These are phyloP conservation scores for Acacia confusa DNA, from an alignment of 306 rosid genomes.

Conservation along the genomic window DNA sequence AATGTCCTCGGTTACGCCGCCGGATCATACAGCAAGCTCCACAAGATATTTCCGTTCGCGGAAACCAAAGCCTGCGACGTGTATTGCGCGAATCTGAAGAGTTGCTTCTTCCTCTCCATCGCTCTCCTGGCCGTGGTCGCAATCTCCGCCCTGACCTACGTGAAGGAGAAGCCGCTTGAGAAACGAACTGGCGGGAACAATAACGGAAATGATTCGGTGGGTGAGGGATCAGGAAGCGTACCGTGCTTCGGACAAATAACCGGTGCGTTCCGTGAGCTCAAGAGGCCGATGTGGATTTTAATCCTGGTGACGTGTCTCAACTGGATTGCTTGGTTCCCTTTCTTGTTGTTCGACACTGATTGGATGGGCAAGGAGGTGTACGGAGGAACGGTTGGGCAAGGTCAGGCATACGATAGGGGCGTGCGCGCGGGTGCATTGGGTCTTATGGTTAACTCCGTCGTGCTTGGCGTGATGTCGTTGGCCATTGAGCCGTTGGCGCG, in stretches of 20 bases:
- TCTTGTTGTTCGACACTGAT: slow-evolving; percentile 82
- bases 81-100: slow-evolving; percentile 63
- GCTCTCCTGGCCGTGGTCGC: slow-evolving; percentile 28
- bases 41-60: slow-evolving; percentile 48
- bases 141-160: slow-evolving; percentile 22
- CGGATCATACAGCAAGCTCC: slow-evolving; percentile 43
- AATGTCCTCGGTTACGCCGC: slow-evolving; percentile 62
- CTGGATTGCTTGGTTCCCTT: slow-evolving; percentile 94
- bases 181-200: background rate
- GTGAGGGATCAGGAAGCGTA: background rate
- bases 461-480: slow-evolving; percentile 60
- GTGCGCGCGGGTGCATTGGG: slow-evolving; percentile 80
- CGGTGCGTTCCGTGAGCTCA: slow-evolving; percentile 56
- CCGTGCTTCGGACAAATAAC: slow-evolving; percentile 55
- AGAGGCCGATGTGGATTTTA: slow-evolving; percentile 72
- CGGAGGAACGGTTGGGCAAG: slow-evolving; percentile 70
- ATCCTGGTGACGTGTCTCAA: slow-evolving; percentile 78
- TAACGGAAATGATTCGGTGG: background rate
- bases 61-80: slow-evolving; percentile 46
- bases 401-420: slow-evolving; percentile 51
- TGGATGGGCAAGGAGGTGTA: slow-evolving; percentile 96
- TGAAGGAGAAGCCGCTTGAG: slow-evolving; percentile 24
- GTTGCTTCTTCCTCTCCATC: slow-evolving; percentile 57
- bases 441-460: slow-evolving; percentile 71
- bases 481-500: slow-evolving; percentile 54